Conservation (phyloP, 2,329 filamentous ascomycete species). For the Ophiostoma quercus region DNA sequence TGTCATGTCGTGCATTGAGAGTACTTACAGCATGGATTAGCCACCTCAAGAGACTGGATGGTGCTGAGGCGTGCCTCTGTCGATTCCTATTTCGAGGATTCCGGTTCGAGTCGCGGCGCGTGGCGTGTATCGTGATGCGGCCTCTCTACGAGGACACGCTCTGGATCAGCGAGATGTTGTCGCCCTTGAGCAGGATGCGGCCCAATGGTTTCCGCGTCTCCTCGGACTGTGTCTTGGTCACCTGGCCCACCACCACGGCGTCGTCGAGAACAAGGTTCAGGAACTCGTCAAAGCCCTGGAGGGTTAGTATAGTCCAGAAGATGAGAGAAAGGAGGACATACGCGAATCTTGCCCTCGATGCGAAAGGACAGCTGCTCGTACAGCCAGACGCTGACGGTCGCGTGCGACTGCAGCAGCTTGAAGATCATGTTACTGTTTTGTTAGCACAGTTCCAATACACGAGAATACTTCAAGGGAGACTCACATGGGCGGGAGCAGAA, state of each 20-base stretch:
- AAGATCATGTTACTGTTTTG: conserved; percentile 68
- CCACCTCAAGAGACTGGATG: neutral
- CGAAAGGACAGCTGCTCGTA: conserved; percentile 92
- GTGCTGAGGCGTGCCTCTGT: neutral
- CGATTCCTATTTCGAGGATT: neutral
- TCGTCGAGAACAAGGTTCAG: conserved; percentile 95
- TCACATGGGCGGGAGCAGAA: conserved; percentile 53
- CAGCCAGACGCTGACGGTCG: conserved; percentile 89
- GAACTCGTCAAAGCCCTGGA: conserved; percentile 94
- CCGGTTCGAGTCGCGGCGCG: neutral
- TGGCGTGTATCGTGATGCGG: neutral
- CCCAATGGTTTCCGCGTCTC: conserved; percentile 75
- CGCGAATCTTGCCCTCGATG: conserved; percentile 94
- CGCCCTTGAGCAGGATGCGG: conserved; percentile 80
- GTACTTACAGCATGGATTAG: neutral
- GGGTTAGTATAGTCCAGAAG: neutral
- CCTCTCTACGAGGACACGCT: conserved; percentile 34
- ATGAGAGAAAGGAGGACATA: conserved; percentile 39
- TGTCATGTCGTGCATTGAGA: neutral
- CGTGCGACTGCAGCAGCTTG: conserved; percentile 78
- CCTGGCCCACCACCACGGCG: conserved; percentile 82
- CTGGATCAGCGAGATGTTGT: conserved; percentile 81
- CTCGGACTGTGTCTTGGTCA: conserved; percentile 70
- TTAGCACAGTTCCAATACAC: neutral
- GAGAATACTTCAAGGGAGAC: neutral